Evolutionary conservation across 202 grass and related monocot genomes (phyloP).

Genomic region (Alloteropsis angusta): DNA sequence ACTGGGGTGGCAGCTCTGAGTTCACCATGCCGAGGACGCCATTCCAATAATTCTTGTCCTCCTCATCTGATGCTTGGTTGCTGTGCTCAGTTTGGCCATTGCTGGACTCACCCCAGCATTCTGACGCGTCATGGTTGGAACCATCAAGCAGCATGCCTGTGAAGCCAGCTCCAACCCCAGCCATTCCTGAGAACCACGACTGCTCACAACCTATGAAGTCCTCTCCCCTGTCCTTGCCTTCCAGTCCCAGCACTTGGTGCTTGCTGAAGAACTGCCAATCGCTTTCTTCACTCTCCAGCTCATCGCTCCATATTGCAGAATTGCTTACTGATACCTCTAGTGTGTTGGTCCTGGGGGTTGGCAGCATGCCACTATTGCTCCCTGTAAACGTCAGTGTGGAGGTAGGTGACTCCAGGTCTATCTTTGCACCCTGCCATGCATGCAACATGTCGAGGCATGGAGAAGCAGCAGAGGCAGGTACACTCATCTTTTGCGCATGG

Average conservation of each 20-base stretch:
- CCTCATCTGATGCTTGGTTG: conserved; percentile 45
- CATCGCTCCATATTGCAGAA: conserved; percentile 15
- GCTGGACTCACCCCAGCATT: conserved; percentile 58
- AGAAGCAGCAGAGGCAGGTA: conserved; percentile 16
- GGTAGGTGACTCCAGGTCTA: conserved; percentile 79
- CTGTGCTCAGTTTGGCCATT: conserved; percentile 32
- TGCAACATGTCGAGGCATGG: conserved; percentile 44
- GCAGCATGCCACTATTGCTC: conserved; percentile 35
- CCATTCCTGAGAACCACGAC: conserved; percentile 48
- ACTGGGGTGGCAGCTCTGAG: conserved; percentile 42
- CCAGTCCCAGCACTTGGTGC: conserved; percentile 38
- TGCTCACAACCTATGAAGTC: conserved; percentile 37
- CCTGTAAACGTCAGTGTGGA: conserved; percentile 65
- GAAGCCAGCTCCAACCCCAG: conserved; percentile 33
- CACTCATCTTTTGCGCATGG: neutral
- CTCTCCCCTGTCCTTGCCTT: conserved; percentile 27
- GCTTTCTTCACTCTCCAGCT: conserved; percentile 37
- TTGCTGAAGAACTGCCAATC: conserved; percentile 55
- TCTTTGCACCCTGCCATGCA: conserved; percentile 42
- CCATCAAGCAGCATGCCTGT: conserved; percentile 59
- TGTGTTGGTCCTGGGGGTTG: conserved; percentile 15
- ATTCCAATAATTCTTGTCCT: conserved; percentile 85
- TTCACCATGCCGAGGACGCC: conserved; percentile 75
- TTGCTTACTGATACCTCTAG: conserved; percentile 23
- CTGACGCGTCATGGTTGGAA: conserved; percentile 44